Base-by-base conservation (phyloP, 805 yeast genomes). In the Suhomyces vadensis region DNA sequence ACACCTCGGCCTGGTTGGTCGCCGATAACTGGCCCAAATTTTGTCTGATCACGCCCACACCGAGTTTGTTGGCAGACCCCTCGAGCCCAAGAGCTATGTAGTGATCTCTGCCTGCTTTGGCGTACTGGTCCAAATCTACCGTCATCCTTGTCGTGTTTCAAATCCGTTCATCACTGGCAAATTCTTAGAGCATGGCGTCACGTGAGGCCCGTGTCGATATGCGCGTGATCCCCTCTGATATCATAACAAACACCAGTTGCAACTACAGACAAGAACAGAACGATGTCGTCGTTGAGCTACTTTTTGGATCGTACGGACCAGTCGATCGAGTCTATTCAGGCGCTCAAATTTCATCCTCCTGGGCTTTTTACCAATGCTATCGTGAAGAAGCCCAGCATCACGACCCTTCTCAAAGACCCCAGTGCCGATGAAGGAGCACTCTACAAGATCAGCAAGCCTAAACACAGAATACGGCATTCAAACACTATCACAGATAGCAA, bases 11-110 rank as follows among this genome's bases (percentile, higher is more conserved):
- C 29, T 81, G 68, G 55, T 87, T 86, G 1, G 67, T 56, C 4
- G 69, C 67, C 0, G 82, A 65, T 17, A 82, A 67, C 19, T 71
- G 77, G 3, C 94, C 94, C 17, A 72, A 45, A 6, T 74, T 73
- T 52, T 94, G 99, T 54, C 78, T 82, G 42, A 94, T 83, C 13
- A 94, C 77, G 1, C 99, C 99, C 1, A 92, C 94, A 1, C 97
- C 99, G 2, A 94, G 74, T 61, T 94, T 94, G 63, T 94, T 94
- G 13, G 99, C 99, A 0, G 97, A 89, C 1, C 99, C 99, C 63
- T 94, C 99, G 24, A 94, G 74, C 1, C 99, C 99, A 1, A 94
- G 58, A 0, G 97, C 96, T 9, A 87, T 63, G 55, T 83, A 86
- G 55, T 72, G 69, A 49, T 64, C 67, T 56, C 71, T 69, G 4